Percentiles rank a stretch among this genome's conserved stretches.
These are phyloP conservation scores for Starmerella khaoyaiensis DNA, from an alignment of 805 yeast genomes.

Conservation along the genomic window DNA sequence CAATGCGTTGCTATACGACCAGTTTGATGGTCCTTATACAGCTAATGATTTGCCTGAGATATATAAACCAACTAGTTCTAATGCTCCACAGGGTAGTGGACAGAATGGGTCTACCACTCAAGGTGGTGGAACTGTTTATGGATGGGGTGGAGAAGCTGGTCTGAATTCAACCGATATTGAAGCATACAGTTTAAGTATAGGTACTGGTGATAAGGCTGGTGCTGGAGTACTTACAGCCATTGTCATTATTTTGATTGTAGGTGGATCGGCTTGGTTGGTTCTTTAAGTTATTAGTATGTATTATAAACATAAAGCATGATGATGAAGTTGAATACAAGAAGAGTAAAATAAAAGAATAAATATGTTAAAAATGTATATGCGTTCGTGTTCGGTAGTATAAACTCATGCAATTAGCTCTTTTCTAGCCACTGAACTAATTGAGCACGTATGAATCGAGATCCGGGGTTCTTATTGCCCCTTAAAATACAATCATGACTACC, in stretches of 20 bases:
- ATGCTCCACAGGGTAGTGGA: constrained; percentile 3
- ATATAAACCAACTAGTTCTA: constrained; percentile 6
- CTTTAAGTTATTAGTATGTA: constrained; percentile 5
- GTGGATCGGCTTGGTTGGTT: constrained; percentile 47
- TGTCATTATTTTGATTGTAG: constrained; percentile 44
- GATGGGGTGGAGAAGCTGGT: constrained; percentile 24
- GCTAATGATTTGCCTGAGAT: constrained; percentile 21
- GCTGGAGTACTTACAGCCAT: constrained; percentile 76
- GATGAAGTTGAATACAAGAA: too few species aligned
- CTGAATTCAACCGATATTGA: constrained; percentile 16
- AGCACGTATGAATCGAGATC: constrained; percentile 10
- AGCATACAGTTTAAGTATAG: constrained; percentile 16
- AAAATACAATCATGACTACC: constrained; percentile 23
- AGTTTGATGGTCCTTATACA: constrained; percentile 20
- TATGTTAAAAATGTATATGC: too few species aligned
- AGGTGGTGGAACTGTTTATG: constrained; percentile 19
- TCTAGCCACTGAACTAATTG: constrained; percentile 7
- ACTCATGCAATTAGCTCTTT: too few species aligned
- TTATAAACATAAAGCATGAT: not conserved
- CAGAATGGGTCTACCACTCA: constrained; percentile 8
- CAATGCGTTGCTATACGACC: constrained; percentile 16
- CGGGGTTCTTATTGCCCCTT: constrained; percentile 11
- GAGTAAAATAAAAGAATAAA: too few species aligned
- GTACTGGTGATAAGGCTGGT: constrained; percentile 58
- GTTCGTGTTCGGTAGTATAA: too few species aligned